Evolutionary conservation across 805 yeast genomes (phyloP).

Genomic region (Kodamaea neixiangensis): DNA sequence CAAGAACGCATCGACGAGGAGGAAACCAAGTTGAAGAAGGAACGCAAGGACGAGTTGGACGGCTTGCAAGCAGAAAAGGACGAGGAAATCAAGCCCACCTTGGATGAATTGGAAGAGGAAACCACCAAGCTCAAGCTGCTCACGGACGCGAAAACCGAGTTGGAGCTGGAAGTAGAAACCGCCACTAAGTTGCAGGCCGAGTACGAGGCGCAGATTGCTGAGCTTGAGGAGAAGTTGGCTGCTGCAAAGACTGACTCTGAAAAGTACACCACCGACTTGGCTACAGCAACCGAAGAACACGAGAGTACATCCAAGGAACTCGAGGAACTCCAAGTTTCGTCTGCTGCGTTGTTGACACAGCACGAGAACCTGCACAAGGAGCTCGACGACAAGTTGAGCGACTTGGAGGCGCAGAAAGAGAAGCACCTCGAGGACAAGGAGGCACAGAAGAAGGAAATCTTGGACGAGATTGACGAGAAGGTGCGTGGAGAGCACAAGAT

Average conservation of each 20-base stretch:
- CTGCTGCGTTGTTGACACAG: conserved; percentile 26
- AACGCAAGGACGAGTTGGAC: conserved; percentile 47
- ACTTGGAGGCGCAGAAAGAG: conserved; percentile 42
- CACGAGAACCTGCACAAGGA: conserved; percentile 32
- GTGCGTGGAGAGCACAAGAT: conserved; percentile 51
- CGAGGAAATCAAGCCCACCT: conserved; percentile 53
- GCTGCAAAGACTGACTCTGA: conserved; percentile 41
- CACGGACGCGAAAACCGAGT: conserved; percentile 49
- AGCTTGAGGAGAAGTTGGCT: conserved; percentile 46
- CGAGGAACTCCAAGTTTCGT: conserved; percentile 31
- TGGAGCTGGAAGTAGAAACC: conserved; percentile 43
- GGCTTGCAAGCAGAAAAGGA: conserved; percentile 55
- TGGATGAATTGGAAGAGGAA: conserved; percentile 54
- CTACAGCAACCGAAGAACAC: conserved; percentile 36
- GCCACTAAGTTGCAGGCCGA: conserved; percentile 49
- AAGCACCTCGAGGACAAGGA: conserved; percentile 38
- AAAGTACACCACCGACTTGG: conserved; percentile 32
- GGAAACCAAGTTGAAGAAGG: conserved; percentile 46
- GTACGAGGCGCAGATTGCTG: conserved; percentile 44
- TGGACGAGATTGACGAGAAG: conserved; percentile 29
- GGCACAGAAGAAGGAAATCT: conserved; percentile 35
- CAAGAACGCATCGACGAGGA: conserved; percentile 46
- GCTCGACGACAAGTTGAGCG: conserved; percentile 45
- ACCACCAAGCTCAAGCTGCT: conserved; percentile 50
- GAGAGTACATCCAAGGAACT: conserved; percentile 42